phyloP scores from a whole-genome alignment of 2,329 filamentous ascomycete genomes.

The Cladosporium sphaerospermum region DNA sequence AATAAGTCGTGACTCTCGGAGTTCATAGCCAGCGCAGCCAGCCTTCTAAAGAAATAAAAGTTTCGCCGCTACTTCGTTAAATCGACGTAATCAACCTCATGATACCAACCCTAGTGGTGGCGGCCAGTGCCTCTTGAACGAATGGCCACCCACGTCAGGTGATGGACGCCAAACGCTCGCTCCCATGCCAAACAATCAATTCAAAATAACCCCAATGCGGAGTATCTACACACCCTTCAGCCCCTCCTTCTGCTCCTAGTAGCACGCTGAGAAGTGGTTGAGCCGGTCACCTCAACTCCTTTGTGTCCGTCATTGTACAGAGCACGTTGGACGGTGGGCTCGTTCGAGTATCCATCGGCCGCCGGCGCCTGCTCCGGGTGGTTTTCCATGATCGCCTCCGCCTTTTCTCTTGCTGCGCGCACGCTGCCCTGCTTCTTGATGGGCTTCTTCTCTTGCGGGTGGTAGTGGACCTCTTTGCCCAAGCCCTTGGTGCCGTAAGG shows the following conservation, averaged over 20 bases:
- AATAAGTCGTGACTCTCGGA: no score
- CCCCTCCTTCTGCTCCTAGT: slow-evolving; percentile 15
- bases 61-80: background rate
- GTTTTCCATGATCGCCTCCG: slow-evolving; percentile 15
- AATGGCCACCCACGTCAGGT: no score
- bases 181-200: background rate
- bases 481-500: slow-evolving; percentile 42
- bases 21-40: no score
- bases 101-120: no score
- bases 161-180: background rate
- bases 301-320: slow-evolving; percentile 23
- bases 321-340: slow-evolving; percentile 14
- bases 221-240: background rate
- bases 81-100: no score
- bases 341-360: slow-evolving; percentile 1
- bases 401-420: slow-evolving; percentile 20
- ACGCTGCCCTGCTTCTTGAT: slow-evolving; percentile 18
- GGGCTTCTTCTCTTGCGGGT: slow-evolving; percentile 21
- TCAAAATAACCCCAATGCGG: background rate
- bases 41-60: no score
- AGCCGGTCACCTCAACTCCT: slow-evolving; percentile 21
- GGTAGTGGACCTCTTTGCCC: slow-evolving; percentile 22
- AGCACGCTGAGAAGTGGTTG: slow-evolving; percentile 3
- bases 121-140: no score
- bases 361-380: slow-evolving; percentile 5